These are phyloP conservation scores for Penicillium antarcticum DNA, from an alignment of 495 filamentous ascomycete genomes.

Conservation along the genomic window DNA sequence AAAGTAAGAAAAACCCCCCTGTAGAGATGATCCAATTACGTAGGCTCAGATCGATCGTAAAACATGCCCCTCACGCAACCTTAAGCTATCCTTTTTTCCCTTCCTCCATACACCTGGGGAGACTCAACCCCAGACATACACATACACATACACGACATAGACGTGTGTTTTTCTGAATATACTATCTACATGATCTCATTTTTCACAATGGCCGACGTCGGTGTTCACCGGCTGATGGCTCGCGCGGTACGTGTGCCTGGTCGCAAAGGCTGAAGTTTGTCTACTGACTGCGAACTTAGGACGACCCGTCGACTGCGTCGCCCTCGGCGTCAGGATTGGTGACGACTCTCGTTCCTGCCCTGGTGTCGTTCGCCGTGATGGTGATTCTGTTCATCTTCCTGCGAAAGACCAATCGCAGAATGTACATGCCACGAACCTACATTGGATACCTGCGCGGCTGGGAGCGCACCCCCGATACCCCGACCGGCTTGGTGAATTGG, in stretches of 20 bases:
- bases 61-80: slow-evolving; percentile 19
- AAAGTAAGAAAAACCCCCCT: background rate
- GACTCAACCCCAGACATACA: background rate
- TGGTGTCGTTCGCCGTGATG: slow-evolving; percentile 53
- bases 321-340: slow-evolving; percentile 58
- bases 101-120: slow-evolving; percentile 5
- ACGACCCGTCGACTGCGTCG: slow-evolving; percentile 24
- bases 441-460: slow-evolving; percentile 66
- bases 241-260: slow-evolving; percentile 18
- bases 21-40: slow-evolving; percentile 10
- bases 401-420: slow-evolving; percentile 65
- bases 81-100: slow-evolving; percentile 13
- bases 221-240: slow-evolving; percentile 25
- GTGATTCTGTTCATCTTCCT: slow-evolving; percentile 72
- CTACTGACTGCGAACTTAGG: slow-evolving; percentile 10
- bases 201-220: slow-evolving; percentile 29
- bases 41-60: slow-evolving; percentile 21
- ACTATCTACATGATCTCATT: background rate
- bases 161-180: background rate
- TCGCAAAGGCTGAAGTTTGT: background rate
- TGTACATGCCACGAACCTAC: slow-evolving; percentile 88
- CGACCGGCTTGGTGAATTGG: slow-evolving; percentile 74
- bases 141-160: too few relatives aligned
- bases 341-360: slow-evolving; percentile 64
- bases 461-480: slow-evolving; percentile 64